These are phyloP conservation scores for Neofusicoccum parvum DNA, from an alignment of 2,329 filamentous ascomycete species.

Conservation along the genomic window DNA sequence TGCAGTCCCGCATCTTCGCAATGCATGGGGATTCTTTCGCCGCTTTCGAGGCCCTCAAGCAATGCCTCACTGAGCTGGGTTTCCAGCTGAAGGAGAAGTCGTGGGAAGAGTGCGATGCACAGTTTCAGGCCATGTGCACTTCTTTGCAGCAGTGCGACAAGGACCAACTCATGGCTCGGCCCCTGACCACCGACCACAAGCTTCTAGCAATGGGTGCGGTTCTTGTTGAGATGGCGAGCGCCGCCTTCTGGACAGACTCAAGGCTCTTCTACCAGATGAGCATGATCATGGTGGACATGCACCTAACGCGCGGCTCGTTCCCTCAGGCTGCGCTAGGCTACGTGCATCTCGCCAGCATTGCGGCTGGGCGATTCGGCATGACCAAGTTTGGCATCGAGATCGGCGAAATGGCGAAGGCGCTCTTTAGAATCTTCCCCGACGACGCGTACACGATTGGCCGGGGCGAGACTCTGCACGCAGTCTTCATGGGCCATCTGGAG, in stretches of 20 bases:
- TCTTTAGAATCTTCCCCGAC: slow-evolving; percentile 66
- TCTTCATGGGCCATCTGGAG: slow-evolving; percentile 72
- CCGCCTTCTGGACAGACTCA: slow-evolving; percentile 73
- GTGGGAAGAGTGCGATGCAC: slow-evolving; percentile 75
- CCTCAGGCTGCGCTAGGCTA: slow-evolving; percentile 71
- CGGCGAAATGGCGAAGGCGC: slow-evolving; percentile 62
- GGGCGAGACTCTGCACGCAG: slow-evolving; percentile 68
- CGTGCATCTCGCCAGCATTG: slow-evolving; percentile 68
- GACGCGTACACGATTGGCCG: slow-evolving; percentile 66
- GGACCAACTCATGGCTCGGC: slow-evolving; percentile 47
- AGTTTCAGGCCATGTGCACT: slow-evolving; percentile 60
- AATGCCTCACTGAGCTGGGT: slow-evolving; percentile 70
- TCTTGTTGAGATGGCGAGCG: slow-evolving; percentile 68
- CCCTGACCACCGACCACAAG: slow-evolving; percentile 47
- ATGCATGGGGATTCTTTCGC: slow-evolving; percentile 71
- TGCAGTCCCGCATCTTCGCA: slow-evolving; percentile 77
- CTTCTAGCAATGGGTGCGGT: slow-evolving; percentile 69
- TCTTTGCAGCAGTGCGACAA: slow-evolving; percentile 48
- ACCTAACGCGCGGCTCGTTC: slow-evolving; percentile 65
- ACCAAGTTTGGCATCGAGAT: slow-evolving; percentile 67
- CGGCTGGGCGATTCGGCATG: slow-evolving; percentile 71
- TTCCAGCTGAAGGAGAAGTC: slow-evolving; percentile 66
- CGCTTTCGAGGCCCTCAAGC: slow-evolving; percentile 70
- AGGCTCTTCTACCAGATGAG: slow-evolving; percentile 73
- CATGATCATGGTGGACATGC: slow-evolving; percentile 67